Evolutionary conservation across 805 yeast species (phyloP).

Genomic region (Saccharomycopsis oosterbeekiorum): DNA sequence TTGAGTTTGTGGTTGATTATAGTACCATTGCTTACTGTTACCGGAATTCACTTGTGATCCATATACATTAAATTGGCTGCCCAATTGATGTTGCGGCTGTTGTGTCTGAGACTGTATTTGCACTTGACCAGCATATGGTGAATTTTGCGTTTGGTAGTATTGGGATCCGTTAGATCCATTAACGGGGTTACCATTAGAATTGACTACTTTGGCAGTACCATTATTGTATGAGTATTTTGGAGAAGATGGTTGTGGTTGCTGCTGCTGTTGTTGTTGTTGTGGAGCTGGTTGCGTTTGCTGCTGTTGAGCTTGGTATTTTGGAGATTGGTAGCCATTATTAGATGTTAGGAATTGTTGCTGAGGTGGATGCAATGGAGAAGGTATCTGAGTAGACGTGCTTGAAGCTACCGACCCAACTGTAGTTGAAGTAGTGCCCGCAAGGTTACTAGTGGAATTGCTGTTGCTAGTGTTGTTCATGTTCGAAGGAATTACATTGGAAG

Average conservation of each 20-base stretch:
- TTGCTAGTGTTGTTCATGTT: not conserved
- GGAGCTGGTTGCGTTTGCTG: not conserved
- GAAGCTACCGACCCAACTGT: not conserved
- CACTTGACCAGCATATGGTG: not conserved
- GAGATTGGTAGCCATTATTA: not conserved
- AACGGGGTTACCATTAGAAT: not conserved
- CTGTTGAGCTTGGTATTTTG: not conserved
- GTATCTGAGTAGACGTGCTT: not conserved
- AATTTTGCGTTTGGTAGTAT: not conserved
- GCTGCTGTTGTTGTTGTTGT: conserved; percentile 3
- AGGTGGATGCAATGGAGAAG: not conserved
- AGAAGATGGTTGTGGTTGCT: not conserved
- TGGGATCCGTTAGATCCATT: not conserved
- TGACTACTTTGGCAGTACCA: not conserved
- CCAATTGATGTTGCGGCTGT: conserved; percentile 4
- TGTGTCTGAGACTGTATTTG: not conserved
- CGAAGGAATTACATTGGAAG: not conserved
- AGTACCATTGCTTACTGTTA: conserved; percentile 2
- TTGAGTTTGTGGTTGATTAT: not conserved
- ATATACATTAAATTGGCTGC: not conserved
- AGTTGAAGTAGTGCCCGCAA: not conserved
- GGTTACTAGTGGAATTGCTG: not conserved
- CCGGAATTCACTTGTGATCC: not conserved
- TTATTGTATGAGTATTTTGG: not conserved
- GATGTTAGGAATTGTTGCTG: not conserved